Evolutionary conservation across 176 grass and related monocot species (phyloP).

Genomic region (Ensete ventricosum): DNA sequence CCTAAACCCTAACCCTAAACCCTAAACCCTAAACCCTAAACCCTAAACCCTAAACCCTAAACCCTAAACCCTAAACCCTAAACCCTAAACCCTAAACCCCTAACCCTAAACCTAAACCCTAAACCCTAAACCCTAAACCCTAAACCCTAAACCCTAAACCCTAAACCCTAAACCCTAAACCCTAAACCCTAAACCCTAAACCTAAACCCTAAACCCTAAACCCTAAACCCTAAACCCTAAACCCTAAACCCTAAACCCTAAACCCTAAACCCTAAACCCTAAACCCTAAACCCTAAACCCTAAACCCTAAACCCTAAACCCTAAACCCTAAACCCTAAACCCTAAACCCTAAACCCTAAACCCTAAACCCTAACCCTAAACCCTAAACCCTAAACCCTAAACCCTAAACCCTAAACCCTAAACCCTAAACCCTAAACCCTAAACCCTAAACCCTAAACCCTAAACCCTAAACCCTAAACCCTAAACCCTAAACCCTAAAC

Average conservation of each 20-base stretch:
- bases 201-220: conserved; percentile 22
- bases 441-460: conserved; percentile 16
- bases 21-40: conserved; percentile 21
- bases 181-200: conserved; percentile 17
- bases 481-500: conserved; percentile 2
- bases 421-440: too few species aligned
- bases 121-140: conserved; percentile 18
- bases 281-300: conserved; percentile 27
- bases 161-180: background rate
- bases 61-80: conserved; percentile 16
- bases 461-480: background rate
- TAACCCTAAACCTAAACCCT: background rate
- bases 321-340: conserved; percentile 30
- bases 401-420: too few species aligned
- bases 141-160: conserved; percentile 11
- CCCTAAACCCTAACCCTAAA: conserved; percentile 17
- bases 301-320: conserved; percentile 19
- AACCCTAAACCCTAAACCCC: conserved; percentile 16
- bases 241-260: conserved; percentile 25
- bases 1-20: conserved; percentile 4
- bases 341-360: conserved; percentile 10
- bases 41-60: conserved; percentile 16
- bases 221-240: background rate
- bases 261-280: conserved; percentile 2
- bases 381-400: conserved; percentile 15